Evolutionary conservation across 2,329 filamentous ascomycete species (phyloP).

Genomic region (Fusarium proliferatum): DNA sequence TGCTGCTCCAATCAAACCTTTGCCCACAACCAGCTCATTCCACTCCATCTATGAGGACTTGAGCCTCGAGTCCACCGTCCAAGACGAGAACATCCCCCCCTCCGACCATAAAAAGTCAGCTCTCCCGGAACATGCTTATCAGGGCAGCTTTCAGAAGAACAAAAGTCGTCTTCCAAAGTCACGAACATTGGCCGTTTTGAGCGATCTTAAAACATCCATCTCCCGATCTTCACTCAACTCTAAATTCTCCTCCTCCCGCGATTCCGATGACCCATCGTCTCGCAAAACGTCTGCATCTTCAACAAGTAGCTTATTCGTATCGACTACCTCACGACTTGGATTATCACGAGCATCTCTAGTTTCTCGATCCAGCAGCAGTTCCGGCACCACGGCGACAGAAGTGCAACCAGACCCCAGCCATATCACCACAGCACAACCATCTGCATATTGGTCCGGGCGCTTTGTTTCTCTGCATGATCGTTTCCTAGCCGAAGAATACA

Average conservation of each 20-base stretch:
- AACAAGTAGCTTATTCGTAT: constrained; percentile 25
- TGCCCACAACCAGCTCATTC: constrained; percentile 29
- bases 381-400: constrained; percentile 27
- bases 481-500: constrained; percentile 46
- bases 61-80: constrained; percentile 8
- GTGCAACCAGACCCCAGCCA: constrained; percentile 41
- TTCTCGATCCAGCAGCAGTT: constrained; percentile 28
- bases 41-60: background rate
- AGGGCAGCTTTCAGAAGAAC: background rate
- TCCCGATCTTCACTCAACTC: constrained; percentile 49
- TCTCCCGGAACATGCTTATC: background rate
- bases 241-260: constrained; percentile 26
- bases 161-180: constrained; percentile 56
- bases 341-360: constrained; percentile 34
- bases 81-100: constrained; percentile 47
- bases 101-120: background rate
- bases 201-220: constrained; percentile 58
- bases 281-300: constrained; percentile 36
- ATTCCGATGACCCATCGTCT: constrained; percentile 26
- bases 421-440: constrained; percentile 57
- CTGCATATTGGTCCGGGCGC: constrained; percentile 71
- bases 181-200: constrained; percentile 57
- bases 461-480: constrained; percentile 68
- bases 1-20: constrained; percentile 14
- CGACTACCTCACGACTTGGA: constrained; percentile 34